A percentile compares a stretch with the other conserved stretches of the same genome.
Conservation (phyloP, 345 rosid species). For the Psidium friedrichsthalianum region DNA sequence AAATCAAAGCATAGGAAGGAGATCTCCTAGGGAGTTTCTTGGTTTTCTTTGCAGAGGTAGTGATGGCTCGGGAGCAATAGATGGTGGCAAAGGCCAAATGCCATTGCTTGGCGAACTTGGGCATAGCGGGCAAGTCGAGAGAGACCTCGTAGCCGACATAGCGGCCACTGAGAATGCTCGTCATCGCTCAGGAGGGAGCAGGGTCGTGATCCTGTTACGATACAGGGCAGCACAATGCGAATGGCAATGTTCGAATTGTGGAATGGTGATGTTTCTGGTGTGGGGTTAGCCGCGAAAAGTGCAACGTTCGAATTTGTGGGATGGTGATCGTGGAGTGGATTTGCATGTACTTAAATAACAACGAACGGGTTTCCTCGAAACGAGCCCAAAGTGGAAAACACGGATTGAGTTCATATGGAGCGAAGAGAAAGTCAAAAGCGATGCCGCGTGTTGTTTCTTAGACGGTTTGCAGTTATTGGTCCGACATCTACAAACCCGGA, state of each 20-base stretch:
- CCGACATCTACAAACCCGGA: too few species aligned
- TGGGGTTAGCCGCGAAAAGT: background rate
- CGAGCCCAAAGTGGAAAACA: too few species aligned
- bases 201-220: background rate
- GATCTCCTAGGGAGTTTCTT: background rate
- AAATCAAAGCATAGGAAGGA: constrained; percentile 4
- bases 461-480: too few species aligned
- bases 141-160: background rate
- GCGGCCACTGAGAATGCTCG: background rate
- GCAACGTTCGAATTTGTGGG: background rate
- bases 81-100: constrained; percentile 31
- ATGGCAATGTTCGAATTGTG: background rate
- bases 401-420: too few species aligned
- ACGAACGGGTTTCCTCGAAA: too few species aligned
- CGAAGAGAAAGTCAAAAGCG: too few species aligned
- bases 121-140: constrained; percentile 12
- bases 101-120: constrained; percentile 34
- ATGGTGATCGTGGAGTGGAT: background rate
- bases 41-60: background rate
- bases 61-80: constrained; percentile 31
- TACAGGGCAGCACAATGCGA: background rate
- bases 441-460: too few species aligned
- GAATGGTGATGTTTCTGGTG: background rate
- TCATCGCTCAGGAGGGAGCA: background rate
- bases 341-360: too few species aligned